A percentile compares a stretch with the other conserved stretches of the same genome.
These are phyloP conservation scores for Dissophora globulifera DNA, from an alignment of 192 early-diverging fungal species.

Conservation along the genomic window DNA sequence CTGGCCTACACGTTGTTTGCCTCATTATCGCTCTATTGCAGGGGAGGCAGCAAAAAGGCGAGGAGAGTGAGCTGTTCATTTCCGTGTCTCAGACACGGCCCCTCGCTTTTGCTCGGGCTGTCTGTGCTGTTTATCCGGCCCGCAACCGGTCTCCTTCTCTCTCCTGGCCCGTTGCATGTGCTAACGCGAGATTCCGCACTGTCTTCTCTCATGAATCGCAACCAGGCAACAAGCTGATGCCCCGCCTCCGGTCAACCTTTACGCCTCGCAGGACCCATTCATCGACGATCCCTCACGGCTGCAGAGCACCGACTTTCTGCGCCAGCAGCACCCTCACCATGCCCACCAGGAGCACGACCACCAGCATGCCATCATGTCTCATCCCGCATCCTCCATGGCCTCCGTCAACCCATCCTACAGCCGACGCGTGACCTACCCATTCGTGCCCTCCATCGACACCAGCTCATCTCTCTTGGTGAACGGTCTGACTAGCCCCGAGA, in stretches of 20 bases:
- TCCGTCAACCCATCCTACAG: constrained; percentile 20
- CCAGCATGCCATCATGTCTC: constrained; percentile 9
- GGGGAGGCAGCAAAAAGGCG: too few species aligned
- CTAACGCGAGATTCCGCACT: too few species aligned
- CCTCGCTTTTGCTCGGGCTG: too few species aligned
- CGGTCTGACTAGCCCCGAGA: constrained; percentile 39
- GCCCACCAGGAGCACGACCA: too few species aligned
- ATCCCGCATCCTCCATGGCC: not conserved
- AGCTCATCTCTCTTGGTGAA: constrained; percentile 36
- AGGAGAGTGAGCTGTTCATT: too few species aligned
- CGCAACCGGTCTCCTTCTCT: too few species aligned
- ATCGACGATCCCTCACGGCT: constrained; percentile 1
- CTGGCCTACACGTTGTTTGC: not conserved
- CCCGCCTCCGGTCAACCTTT: constrained; percentile 9
- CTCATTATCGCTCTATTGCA: not conserved
- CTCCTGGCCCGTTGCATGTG: too few species aligned
- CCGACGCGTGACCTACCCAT: constrained; percentile 45
- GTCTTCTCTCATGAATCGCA: not conserved
- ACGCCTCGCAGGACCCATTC: not conserved
- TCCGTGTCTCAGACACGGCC: too few species aligned
- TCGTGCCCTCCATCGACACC: constrained; percentile 48
- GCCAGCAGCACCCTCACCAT: constrained; percentile 7
- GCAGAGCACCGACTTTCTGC: not conserved
- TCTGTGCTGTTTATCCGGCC: too few species aligned
- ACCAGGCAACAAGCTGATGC: constrained; percentile 3